Conservation (phyloP, 768 basidiomycete genomes). For the Mycena capillaripes region DNA sequence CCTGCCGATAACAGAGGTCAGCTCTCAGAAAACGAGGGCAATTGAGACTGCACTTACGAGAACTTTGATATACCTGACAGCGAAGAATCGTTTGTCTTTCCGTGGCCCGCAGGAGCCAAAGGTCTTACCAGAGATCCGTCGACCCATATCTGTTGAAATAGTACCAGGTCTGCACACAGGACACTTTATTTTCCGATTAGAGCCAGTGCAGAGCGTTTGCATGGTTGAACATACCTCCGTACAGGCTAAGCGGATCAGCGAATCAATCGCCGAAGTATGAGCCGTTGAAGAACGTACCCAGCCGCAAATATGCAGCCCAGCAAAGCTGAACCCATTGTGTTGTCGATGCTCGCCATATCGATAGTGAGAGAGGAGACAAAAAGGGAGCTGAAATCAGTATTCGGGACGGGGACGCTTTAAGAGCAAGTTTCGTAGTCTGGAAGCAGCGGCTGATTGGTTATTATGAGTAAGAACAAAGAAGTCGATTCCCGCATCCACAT, state of each 20-base stretch:
- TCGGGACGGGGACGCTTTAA: constrained; percentile 31
- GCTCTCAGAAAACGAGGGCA: background rate
- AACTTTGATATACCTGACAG: constrained; percentile 60
- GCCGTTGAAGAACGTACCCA: constrained; percentile 22
- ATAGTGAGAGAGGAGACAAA: constrained; percentile 3
- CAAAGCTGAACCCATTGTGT: constrained; percentile 33
- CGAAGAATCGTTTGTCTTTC: constrained; percentile 29
- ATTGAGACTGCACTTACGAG: constrained; percentile 50
- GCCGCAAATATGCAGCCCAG: constrained; percentile 34
- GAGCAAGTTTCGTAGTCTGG: constrained; percentile 28
- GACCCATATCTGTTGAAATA: constrained; percentile 62
- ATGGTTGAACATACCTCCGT: constrained; percentile 59
- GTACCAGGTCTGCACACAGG: constrained; percentile 69
- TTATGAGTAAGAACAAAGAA: constrained; percentile 32
- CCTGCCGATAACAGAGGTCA: constrained; percentile 45
- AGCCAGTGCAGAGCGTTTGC: background rate
- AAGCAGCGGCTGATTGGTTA: constrained; percentile 34
- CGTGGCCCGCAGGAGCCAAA: constrained; percentile 43
- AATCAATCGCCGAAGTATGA: background rate
- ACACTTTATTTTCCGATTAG: constrained; percentile 51
- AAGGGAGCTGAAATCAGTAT: constrained; percentile 16
- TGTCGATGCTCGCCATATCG: constrained; percentile 28
- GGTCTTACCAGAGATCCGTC: constrained; percentile 22
- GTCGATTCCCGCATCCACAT: constrained; percentile 14
- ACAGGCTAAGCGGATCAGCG: constrained; percentile 51